phyloP scores from a whole-genome alignment of 2,329 filamentous ascomycete species.

The Venturia aucupariae region DNA sequence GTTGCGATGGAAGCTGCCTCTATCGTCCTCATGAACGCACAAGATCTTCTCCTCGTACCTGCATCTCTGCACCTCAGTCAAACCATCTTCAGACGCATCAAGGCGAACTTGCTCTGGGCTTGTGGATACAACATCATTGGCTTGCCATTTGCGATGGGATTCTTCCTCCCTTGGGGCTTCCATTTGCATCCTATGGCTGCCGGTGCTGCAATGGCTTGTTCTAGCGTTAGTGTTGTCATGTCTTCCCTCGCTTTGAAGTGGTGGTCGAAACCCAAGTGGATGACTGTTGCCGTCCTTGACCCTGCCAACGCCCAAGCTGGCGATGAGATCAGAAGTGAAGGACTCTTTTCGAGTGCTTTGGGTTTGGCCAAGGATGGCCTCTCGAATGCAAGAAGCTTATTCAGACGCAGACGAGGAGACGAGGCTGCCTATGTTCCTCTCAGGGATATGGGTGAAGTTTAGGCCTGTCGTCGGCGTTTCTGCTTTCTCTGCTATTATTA shows the following conservation, averaged over 20 bases:
- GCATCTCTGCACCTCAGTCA: conserved; percentile 73
- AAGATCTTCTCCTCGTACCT: conserved; percentile 86
- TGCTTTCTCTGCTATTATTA: background rate
- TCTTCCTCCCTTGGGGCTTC: conserved; percentile 83
- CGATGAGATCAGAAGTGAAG: conserved; percentile 19
- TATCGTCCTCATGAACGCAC: conserved; percentile 84
- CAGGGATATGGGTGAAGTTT: conserved; percentile 29
- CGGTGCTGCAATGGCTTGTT: conserved; percentile 85
- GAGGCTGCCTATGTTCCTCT: conserved; percentile 38
- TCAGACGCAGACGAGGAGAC: conserved; percentile 22
- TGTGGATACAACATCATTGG: conserved; percentile 89
- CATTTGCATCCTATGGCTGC: conserved; percentile 91
- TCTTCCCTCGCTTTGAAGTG: conserved; percentile 77
- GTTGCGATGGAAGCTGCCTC: conserved; percentile 97
- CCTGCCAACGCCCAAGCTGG: conserved; percentile 22
- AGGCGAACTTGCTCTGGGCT: conserved; percentile 85
- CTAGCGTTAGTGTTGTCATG: conserved; percentile 80
- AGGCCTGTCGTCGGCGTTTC: background rate
- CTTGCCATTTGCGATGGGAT: conserved; percentile 90
- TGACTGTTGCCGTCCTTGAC: conserved; percentile 61
- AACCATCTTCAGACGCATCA: conserved; percentile 85
- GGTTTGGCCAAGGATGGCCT: conserved; percentile 3
- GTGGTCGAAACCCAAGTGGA: conserved; percentile 79
- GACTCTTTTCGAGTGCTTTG: background rate
- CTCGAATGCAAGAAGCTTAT: background rate